phyloP scores from a whole-genome alignment of 2,329 filamentous ascomycete genomes.

The Fusarium sp. region DNA sequence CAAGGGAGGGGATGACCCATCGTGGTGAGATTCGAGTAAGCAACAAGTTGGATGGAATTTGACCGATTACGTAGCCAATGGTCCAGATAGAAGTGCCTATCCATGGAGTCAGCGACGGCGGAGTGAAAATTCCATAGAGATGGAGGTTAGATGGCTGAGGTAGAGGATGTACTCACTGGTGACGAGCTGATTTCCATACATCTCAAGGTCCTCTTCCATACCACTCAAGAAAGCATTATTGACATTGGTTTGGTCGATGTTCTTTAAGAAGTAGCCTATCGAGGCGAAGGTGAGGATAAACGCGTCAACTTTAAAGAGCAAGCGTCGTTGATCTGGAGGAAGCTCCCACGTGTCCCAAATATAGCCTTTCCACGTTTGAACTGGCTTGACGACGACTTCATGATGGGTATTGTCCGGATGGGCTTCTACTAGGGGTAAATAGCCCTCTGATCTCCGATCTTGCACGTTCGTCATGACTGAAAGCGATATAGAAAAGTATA shows the following conservation, averaged over 20 bases:
- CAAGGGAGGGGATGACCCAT: slow-evolving; percentile 33
- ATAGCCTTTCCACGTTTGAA: slow-evolving; percentile 50
- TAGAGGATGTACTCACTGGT: slow-evolving; percentile 17
- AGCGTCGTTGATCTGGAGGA: slow-evolving; percentile 45
- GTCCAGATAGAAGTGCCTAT: slow-evolving; percentile 32
- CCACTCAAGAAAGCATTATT: slow-evolving; percentile 50
- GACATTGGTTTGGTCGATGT: slow-evolving; percentile 54
- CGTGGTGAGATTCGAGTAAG: slow-evolving; percentile 29
- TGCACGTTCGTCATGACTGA: neutral
- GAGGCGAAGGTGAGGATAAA: slow-evolving; percentile 50
- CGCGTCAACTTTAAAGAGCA: slow-evolving; percentile 50
- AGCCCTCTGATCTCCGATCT: neutral
- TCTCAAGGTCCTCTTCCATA: slow-evolving; percentile 34
- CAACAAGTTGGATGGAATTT: slow-evolving; percentile 29
- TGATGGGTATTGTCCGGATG: neutral
- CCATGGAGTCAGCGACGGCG: neutral
- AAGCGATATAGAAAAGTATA: neutral
- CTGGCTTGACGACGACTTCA: slow-evolving; percentile 1
- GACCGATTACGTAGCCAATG: slow-evolving; percentile 30
- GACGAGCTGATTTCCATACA: slow-evolving; percentile 31
- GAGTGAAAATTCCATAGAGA: neutral
- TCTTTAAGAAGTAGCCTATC: slow-evolving; percentile 49
- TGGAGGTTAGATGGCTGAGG: too few relatives aligned
- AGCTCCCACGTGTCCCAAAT: slow-evolving; percentile 52
- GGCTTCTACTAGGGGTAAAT: neutral